phyloP scores from a whole-genome alignment of 140 eudicot species.

The Oenanthe javanica region DNA sequence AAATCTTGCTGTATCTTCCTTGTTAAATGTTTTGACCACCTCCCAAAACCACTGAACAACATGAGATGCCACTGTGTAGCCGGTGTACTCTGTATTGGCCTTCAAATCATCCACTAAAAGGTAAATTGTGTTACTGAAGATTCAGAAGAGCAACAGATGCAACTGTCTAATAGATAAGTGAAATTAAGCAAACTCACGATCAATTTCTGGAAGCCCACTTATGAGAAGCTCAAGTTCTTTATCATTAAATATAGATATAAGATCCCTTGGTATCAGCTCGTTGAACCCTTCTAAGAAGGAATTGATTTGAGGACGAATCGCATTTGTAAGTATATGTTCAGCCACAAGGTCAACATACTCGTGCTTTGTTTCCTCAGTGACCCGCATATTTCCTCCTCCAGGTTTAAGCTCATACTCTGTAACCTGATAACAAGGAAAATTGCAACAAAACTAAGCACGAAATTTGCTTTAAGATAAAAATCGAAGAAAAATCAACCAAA shows the following conservation, averaged over 20 bases:
- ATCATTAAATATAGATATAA: slow-evolving; percentile 86
- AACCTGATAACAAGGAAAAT: slow-evolving; percentile 43
- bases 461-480: not conserved
- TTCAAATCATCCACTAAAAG: slow-evolving; percentile 88
- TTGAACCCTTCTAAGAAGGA: slow-evolving; percentile 89
- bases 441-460: not conserved
- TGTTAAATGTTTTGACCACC: slow-evolving; percentile 74
- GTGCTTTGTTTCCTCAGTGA: slow-evolving; percentile 96
- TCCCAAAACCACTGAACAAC: slow-evolving; percentile 96
- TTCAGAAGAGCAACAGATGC: not conserved
- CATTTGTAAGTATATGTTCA: slow-evolving; percentile 91
- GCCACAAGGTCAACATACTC: slow-evolving; percentile 99
- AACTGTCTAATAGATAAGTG: not conserved
- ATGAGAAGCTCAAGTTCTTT: slow-evolving; percentile 96
- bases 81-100: slow-evolving; percentile 92
- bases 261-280: slow-evolving; percentile 80
- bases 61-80: slow-evolving; percentile 66
- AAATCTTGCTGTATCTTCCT: slow-evolving; percentile 93
- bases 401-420: slow-evolving; percentile 99
- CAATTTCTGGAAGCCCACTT: slow-evolving; percentile 98
- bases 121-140: slow-evolving; percentile 11
- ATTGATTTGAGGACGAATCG: slow-evolving; percentile 92
- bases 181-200: slow-evolving; percentile 47
- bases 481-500: not conserved
- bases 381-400: slow-evolving; percentile 92